Percentiles rank a stretch among this genome's conserved stretches.
phyloP scores from a whole-genome alignment of 2,329 filamentous ascomycete species.

The Microdochium nivale region DNA sequence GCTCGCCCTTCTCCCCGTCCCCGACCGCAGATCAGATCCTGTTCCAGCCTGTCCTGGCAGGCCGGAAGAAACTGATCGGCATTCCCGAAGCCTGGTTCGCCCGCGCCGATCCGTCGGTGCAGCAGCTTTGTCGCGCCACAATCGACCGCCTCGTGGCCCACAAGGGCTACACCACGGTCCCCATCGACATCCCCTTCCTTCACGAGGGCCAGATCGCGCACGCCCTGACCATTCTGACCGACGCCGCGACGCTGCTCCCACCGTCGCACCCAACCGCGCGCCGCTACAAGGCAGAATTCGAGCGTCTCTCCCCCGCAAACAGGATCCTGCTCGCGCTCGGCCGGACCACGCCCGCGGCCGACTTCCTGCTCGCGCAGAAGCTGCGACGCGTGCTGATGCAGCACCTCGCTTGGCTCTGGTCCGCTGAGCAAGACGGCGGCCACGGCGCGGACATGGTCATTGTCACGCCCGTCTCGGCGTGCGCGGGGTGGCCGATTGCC shows the following conservation, averaged over 20 bases:
- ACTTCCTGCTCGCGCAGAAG: constrained; percentile 62
- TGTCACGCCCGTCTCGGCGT: constrained; percentile 57
- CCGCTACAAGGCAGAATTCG: constrained; percentile 21
- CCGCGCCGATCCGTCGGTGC: constrained; percentile 29
- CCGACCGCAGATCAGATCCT: constrained; percentile 14
- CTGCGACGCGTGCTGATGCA: constrained; percentile 61
- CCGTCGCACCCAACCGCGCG: neutral
- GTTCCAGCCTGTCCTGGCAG: constrained; percentile 14
- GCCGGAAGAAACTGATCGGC: constrained; percentile 44
- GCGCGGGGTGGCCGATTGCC: constrained; percentile 35
- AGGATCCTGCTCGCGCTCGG: constrained; percentile 59
- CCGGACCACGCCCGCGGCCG: constrained; percentile 51
- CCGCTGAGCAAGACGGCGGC: too few species aligned
- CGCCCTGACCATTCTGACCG: constrained; percentile 63
- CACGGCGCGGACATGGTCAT: constrained; percentile 61
- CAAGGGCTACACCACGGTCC: constrained; percentile 43
- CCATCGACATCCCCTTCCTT: constrained; percentile 49
- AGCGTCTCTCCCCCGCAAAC: constrained; percentile 49
- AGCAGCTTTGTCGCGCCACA: constrained; percentile 29
- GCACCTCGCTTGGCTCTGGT: constrained; percentile 60
- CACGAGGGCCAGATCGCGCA: constrained; percentile 63
- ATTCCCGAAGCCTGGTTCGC: constrained; percentile 58
- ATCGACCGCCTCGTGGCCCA: constrained; percentile 44
- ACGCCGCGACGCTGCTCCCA: constrained; percentile 39
- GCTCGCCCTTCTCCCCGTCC: neutral